Base-by-base conservation (phyloP, 2,329 filamentous ascomycete genomes). In the Colletotrichum simmondsii region DNA sequence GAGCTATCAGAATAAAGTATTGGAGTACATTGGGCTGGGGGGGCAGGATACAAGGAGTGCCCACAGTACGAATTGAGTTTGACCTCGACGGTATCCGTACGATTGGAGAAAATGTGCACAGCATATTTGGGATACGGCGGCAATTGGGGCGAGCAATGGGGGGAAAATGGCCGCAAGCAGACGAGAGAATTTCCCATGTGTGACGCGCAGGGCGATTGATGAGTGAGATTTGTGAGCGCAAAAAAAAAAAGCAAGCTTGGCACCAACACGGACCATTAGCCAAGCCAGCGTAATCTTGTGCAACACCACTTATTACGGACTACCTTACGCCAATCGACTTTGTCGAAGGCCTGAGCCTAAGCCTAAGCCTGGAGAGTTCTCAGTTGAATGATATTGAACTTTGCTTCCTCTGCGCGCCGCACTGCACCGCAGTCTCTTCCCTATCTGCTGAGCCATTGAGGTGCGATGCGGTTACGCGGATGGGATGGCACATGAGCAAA, bases 401-500 rank as follows among this genome's bases (percentile, higher is more conserved):
- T 49, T 49, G 8, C 19, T 22, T 49, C 19, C 42, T 22, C 10
- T 49, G 53, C 28, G 30, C 46, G 46, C 8, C 12, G 6, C 16
- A 49, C 14, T 53, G 14, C 30, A 42, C 65, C 56, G 42, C 64
- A 24, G 14, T 42, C 53, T 49, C 42, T 68, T 42, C n/a, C 16
- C 19, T 35, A 22, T 46, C 19, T n/a, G 7, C 42, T 49, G 1
- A 49, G 42, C 42, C 42, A n/a, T 49, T n/a, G 42, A 49, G 42
- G 42, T 49, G 19, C 52, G 22, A 24, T 46, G 28, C 54, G 19
- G 30, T 52, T 72, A 28, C 53, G 60, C 53, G 46, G 61, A 64
- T 73, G 71, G 71, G 71, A 73, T 73, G 71, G 61, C 71, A 73
- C 60, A 61, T 73, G 56, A 35, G 66, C 66, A 65, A 57, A 70